Evolutionary conservation across 345 rosid species (phyloP).

Genomic region (Anacardium occidentale): DNA sequence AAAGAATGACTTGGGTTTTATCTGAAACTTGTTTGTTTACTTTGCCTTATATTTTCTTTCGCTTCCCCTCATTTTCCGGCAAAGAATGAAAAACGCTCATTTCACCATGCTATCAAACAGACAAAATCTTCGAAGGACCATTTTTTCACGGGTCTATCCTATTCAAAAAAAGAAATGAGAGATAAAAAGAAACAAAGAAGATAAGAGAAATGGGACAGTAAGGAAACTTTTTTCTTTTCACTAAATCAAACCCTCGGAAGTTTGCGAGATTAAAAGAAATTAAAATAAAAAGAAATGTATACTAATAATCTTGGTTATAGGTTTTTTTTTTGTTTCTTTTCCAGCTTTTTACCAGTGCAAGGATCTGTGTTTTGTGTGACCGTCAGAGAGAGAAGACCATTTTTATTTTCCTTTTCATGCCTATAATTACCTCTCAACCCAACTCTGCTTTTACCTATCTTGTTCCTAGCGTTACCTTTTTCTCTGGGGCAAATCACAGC

Average conservation of each 20-base stretch:
- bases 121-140: conserved; percentile 20
- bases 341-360: conserved; percentile 40
- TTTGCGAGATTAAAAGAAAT: conserved; percentile 20
- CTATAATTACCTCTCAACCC: conserved; percentile 47
- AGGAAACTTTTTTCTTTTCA: conserved; percentile 35
- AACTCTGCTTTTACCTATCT: conserved; percentile 29
- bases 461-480: conserved; percentile 38
- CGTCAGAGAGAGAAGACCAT: conserved; percentile 19
- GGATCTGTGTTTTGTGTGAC: conserved; percentile 45
- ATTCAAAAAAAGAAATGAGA: neutral
- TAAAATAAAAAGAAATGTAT: neutral
- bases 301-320: conserved; percentile 30
- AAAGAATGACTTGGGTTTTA: conserved; percentile 14
- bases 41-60: conserved; percentile 18
- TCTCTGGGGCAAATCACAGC: conserved; percentile 55
- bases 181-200: conserved; percentile 26
- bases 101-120: conserved; percentile 29
- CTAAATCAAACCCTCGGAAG: conserved; percentile 23
- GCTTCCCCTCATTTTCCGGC: conserved; percentile 52
- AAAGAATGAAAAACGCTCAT: conserved; percentile 27
- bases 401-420: conserved; percentile 29
- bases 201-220: conserved; percentile 18
- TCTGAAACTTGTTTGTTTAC: neutral
- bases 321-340: conserved; percentile 38
- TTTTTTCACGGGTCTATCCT: conserved; percentile 38